Conservation (phyloP, 1,284 basidiomycete species). For the Sutorius eximius region DNA sequence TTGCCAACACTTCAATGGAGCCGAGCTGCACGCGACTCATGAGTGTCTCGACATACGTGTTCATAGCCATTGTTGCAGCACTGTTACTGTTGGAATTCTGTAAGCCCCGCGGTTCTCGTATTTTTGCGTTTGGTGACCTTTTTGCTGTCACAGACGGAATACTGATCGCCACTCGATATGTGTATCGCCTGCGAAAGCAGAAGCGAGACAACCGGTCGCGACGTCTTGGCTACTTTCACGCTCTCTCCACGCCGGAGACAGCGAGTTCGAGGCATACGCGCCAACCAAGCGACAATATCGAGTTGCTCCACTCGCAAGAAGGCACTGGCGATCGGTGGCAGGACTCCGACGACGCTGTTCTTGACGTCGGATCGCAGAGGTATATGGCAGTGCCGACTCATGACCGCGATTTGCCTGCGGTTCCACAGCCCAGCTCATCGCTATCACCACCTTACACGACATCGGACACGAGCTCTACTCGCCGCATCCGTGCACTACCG, state of each 20-base stretch:
- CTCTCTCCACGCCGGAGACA: slow-evolving; percentile 24
- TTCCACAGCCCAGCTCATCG: slow-evolving; percentile 2
- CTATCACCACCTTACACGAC: slow-evolving; percentile 8
- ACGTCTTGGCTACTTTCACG: slow-evolving; percentile 36
- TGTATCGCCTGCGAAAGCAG: slow-evolving; percentile 52
- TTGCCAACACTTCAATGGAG: slow-evolving; percentile 43
- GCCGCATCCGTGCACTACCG: slow-evolving; percentile 32
- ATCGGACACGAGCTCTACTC: slow-evolving; percentile 16
- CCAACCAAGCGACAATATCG: slow-evolving; percentile 31
- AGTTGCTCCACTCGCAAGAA: slow-evolving; percentile 27
- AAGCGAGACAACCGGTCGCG: slow-evolving; percentile 40
- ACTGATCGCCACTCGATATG: slow-evolving; percentile 59
- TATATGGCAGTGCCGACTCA: slow-evolving; percentile 23
- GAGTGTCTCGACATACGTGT: slow-evolving; percentile 45
- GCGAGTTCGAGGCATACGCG: slow-evolving; percentile 20
- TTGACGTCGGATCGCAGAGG: slow-evolving; percentile 23
- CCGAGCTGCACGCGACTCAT: slow-evolving; percentile 46
- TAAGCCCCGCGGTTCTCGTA: slow-evolving; percentile 33
- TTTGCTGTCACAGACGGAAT: slow-evolving; percentile 46
- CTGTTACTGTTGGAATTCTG: slow-evolving; percentile 56
- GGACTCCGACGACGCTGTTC: slow-evolving; percentile 20
- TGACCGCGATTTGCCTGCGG: slow-evolving; percentile 18
- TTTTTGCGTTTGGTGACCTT: background rate
- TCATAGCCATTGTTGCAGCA: slow-evolving; percentile 43
- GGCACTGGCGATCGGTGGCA: slow-evolving; percentile 6